Base-by-base conservation (phyloP, 108 stramenopile species). In the Nannochloropsis gaditana region DNA sequence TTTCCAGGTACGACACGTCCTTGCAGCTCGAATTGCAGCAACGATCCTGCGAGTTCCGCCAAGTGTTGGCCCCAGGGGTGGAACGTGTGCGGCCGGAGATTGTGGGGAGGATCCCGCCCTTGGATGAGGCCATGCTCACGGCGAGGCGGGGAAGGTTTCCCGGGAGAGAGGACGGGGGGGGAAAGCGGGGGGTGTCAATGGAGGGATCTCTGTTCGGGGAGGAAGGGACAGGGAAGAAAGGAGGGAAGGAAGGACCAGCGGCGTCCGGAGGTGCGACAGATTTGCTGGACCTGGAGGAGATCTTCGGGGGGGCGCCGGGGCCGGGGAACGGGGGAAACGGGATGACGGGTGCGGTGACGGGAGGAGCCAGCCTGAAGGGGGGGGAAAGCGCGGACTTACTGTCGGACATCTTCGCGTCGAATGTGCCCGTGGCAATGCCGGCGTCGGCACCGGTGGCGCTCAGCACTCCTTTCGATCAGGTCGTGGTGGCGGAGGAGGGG, bases 21-120 rank as follows among this genome's bases (percentile, higher is more conserved):
- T 93, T 95, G 50, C 92, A 93, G 31, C 90, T 97, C 21, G 98
- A 99, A 85, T 87, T 99, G 47, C 96, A 99, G 91, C 92, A 96
- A 11, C 92, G 98, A 21, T 93, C 95, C 9, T 95, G 95, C 84
- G 98, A 99, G 90, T 98, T 96, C 83, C 91, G 92, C 83, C 94
- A 95, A 17, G 83, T 99, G 80, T 87, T 97, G 79, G 90, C 92
- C 91, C n/a, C 88, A 87, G 83, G 94, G 91, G 90, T 93, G 93
- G 80, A 85, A 19, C 31, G 41, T 1, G 84, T 95, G 9, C 94
- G 94, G 17, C 93, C 92, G 82, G 95, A 97, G 86, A 94, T 95
- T 9, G 82, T 99, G 59, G 95, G 95, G 5, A 90, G 95, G 79
- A 99, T 99, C 96, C 97, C 98, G 0, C 93, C 95, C 1, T 94